Conservation (phyloP, 2,329 filamentous ascomycete genomes). For the Tolypocladium sp. region DNA sequence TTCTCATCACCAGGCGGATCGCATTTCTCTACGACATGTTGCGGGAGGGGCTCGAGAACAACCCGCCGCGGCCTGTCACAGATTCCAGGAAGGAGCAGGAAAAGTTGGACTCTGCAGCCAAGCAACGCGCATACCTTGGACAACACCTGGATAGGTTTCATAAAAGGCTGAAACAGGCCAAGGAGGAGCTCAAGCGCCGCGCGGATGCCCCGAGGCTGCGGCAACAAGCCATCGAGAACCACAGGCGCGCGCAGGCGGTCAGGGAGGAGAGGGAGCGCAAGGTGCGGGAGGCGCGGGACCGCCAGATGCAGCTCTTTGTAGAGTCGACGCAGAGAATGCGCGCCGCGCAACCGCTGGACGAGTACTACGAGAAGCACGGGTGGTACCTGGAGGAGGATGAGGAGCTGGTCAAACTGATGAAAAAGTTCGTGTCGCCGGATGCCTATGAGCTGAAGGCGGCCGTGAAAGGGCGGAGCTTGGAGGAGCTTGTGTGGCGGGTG, state of each 20-base stretch:
- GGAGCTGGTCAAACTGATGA: constrained; percentile 12
- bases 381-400: constrained; percentile 18
- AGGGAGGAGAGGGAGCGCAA: constrained; percentile 2
- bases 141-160: neutral
- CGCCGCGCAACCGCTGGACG: neutral
- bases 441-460: constrained; percentile 4
- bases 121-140: neutral
- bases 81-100: neutral
- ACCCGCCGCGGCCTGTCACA: neutral
- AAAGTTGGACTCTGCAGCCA: neutral
- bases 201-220: neutral
- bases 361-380: constrained; percentile 12
- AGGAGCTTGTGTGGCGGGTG: constrained; percentile 11
- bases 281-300: neutral
- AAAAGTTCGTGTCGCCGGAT: constrained; percentile 8
- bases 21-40: neutral
- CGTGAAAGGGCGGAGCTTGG: constrained; percentile 8
- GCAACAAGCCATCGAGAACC: neutral
- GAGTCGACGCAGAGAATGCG: constrained; percentile 7
- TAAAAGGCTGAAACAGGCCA: neutral
- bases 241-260: neutral
- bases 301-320: constrained; percentile 9
- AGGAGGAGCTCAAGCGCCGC: neutral
- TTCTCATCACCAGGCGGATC: neutral
- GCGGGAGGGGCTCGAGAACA: neutral